These are phyloP conservation scores for Magnusiomyces paraingens DNA, from an alignment of 1,139 yeast species.

Conservation along the genomic window DNA sequence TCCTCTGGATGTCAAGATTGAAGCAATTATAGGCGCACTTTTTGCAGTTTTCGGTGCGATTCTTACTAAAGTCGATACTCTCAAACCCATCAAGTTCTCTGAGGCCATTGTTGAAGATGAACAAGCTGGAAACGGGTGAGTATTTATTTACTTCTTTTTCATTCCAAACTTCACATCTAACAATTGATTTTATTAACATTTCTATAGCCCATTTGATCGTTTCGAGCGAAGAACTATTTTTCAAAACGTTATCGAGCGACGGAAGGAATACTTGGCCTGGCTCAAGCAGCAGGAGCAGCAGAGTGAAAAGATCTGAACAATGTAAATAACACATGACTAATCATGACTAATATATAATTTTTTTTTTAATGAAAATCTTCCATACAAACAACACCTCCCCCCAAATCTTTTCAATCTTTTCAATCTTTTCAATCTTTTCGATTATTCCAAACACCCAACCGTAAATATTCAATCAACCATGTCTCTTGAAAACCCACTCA, in stretches of 20 bases:
- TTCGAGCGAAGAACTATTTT: slow-evolving; percentile 34
- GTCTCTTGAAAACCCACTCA: slow-evolving; percentile 9
- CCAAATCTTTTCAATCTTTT: no score
- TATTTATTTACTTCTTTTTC: not conserved
- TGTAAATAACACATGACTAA: no score
- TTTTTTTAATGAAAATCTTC: no score
- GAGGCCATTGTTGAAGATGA: slow-evolving; percentile 26
- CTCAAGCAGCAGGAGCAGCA: slow-evolving; percentile 1
- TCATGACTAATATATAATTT: no score
- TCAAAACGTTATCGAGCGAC: slow-evolving; percentile 26
- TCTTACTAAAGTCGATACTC: slow-evolving; percentile 19
- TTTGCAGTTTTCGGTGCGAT: slow-evolving; percentile 24
- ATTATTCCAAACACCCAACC: no score
- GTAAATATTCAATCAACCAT: not conserved
- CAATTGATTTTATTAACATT: slow-evolving; percentile 12
- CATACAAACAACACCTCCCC: no score
- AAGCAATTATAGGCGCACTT: slow-evolving; percentile 26
- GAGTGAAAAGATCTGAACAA: not conserved
- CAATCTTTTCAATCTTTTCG: no score
- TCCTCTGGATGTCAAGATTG: slow-evolving; percentile 30
- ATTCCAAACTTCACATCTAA: not conserved
- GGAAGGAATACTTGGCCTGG: slow-evolving; percentile 30
- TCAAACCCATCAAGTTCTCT: slow-evolving; percentile 29
- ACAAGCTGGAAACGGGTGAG: slow-evolving; percentile 25
- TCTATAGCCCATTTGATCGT: slow-evolving; percentile 23